A percentile compares a stretch with the other conserved stretches of the same genome.
Conservation (phyloP, 2,329 filamentous ascomycete genomes). For the Ambrosiella cleistominuta region DNA sequence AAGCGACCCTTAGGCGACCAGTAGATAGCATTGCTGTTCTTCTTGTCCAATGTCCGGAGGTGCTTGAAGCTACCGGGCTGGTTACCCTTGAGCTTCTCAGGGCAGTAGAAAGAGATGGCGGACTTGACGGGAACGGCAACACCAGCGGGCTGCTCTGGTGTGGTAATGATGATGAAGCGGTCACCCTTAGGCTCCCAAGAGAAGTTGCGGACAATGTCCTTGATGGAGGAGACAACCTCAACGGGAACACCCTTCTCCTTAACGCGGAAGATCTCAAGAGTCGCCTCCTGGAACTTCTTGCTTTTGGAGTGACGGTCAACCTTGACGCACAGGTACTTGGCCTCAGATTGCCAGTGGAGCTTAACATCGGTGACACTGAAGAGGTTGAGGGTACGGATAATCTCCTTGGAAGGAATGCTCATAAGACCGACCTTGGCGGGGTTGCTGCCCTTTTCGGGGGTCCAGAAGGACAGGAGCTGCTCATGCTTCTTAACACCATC, state of each 20-base stretch:
- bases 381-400: conserved; percentile 84
- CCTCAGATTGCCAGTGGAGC: conserved; percentile 96
- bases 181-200: conserved; percentile 98
- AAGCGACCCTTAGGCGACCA: conserved; percentile 95
- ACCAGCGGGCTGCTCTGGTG: conserved; percentile 60
- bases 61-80: conserved; percentile 88
- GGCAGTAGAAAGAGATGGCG: conserved; percentile 86
- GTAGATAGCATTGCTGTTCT: conserved; percentile 99
- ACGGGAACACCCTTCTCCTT: conserved; percentile 96
- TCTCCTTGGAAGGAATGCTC: conserved; percentile 86
- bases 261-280: conserved; percentile 94
- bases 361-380: conserved; percentile 98
- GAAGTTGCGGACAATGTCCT: conserved; percentile 98
- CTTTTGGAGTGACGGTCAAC: conserved; percentile 98
- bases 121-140: conserved; percentile 86
- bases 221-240: conserved; percentile 92
- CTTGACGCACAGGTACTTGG: conserved; percentile 90
- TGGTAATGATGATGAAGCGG: conserved; percentile 92
- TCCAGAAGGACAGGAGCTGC: conserved; percentile 97
- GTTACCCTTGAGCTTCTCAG: conserved; percentile 76
- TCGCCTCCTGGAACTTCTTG: conserved; percentile 94
- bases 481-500: conserved; percentile 83
- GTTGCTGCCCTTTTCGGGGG: conserved; percentile 92
- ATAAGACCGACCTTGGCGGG: conserved; percentile 93
- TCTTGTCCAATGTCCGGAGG: conserved; percentile 89